A percentile compares a stretch with the other conserved stretches of the same genome.
These are phyloP conservation scores for Fraxinus velutina DNA, from an alignment of 305 asterid genomes.

Conservation along the genomic window DNA sequence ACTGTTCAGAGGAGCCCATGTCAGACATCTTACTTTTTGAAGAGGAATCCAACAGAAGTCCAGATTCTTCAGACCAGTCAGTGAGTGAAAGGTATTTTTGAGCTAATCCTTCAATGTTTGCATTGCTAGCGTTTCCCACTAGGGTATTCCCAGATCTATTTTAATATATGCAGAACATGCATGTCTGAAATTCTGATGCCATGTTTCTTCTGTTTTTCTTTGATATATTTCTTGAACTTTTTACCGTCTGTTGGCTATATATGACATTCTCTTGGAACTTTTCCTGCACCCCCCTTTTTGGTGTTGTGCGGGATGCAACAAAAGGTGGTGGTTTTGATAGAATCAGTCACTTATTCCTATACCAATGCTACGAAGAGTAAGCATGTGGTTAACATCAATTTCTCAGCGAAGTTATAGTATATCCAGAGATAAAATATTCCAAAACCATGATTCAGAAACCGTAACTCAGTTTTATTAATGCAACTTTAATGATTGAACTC, in stretches of 20 bases:
- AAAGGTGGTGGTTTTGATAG: background rate
- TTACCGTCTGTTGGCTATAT: slow-evolving; percentile 11
- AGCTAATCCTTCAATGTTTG: slow-evolving; percentile 17
- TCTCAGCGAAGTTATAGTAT: background rate
- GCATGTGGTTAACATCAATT: background rate
- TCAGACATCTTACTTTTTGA: slow-evolving; percentile 59
- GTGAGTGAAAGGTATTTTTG: slow-evolving; percentile 43
- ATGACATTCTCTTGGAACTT: slow-evolving; percentile 17
- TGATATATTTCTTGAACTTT: background rate
- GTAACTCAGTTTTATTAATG: background rate
- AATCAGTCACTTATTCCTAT: background rate
- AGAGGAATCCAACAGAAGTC: slow-evolving; percentile 48
- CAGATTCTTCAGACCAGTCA: slow-evolving; percentile 56
- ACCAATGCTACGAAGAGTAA: background rate
- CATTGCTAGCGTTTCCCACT: background rate
- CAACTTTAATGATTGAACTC: background rate
- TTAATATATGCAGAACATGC: background rate
- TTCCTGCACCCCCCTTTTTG: background rate
- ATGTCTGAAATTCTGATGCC: slow-evolving; percentile 15
- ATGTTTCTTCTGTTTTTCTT: background rate
- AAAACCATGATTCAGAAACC: background rate
- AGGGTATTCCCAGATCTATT: background rate
- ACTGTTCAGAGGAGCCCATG: slow-evolving; percentile 61
- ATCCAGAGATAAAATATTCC: background rate
- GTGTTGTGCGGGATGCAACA: background rate